phyloP scores from a whole-genome alignment of 768 basidiomycete species.

The Crucibulum laeve region DNA sequence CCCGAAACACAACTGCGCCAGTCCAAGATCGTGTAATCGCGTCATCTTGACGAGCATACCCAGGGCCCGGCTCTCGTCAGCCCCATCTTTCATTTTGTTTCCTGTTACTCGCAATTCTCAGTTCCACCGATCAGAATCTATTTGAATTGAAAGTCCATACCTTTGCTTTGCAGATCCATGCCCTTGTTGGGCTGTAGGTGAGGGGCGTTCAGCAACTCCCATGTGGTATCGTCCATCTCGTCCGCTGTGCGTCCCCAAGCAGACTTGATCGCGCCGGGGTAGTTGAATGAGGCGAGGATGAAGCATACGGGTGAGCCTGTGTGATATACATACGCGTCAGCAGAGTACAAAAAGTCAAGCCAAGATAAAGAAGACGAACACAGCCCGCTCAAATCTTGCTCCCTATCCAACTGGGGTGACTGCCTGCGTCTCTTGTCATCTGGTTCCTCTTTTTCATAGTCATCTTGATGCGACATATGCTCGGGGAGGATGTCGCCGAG shows the following conservation, averaged over 20 bases:
- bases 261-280: conserved; percentile 56
- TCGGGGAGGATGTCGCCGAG: conserved; percentile 63
- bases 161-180: too few species aligned
- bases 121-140: too few species aligned
- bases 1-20: conserved; percentile 57
- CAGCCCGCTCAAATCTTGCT: conserved; percentile 73
- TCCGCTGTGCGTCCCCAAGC: conserved; percentile 68
- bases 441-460: conserved; percentile 10
- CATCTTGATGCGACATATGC: conserved; percentile 27
- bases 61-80: too few species aligned
- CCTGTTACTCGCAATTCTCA: too few species aligned
- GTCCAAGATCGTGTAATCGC: conserved; percentile 65
- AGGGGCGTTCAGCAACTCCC: conserved; percentile 53
- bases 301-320: conserved; percentile 77
- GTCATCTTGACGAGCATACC: conserved; percentile 75
- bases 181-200: too few species aligned
- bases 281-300: conserved; percentile 63
- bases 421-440: conserved; percentile 14
- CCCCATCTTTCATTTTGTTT: conserved; percentile 28
- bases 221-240: conserved; percentile 64
- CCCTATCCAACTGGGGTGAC: conserved; percentile 39
- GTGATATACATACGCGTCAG: not conserved
- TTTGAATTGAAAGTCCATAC: too few species aligned
- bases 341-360: not conserved
- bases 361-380: conserved; percentile 41